These are phyloP conservation scores for Cucurbita ficifolia DNA, from an alignment of 306 rosid genomes.

Conservation along the genomic window DNA sequence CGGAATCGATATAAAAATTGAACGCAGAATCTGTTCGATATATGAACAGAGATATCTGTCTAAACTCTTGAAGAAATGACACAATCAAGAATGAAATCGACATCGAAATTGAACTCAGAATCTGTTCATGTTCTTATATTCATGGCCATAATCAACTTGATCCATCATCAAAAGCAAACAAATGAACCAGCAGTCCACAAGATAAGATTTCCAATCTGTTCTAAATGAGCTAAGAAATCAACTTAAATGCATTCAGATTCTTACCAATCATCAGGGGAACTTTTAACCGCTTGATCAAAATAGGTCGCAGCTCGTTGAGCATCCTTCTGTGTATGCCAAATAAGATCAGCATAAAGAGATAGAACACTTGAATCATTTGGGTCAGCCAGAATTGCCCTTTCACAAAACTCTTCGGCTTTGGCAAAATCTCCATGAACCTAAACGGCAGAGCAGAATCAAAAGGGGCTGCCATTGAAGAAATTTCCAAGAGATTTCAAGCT, in stretches of 20 bases:
- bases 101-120: background rate
- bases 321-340: constrained; percentile 54
- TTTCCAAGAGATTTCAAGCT: background rate
- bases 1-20: background rate
- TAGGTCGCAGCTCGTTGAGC: constrained; percentile 49
- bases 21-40: background rate
- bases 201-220: background rate
- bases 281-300: constrained; percentile 55
- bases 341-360: constrained; percentile 47
- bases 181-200: background rate
- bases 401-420: constrained; percentile 58
- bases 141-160: background rate
- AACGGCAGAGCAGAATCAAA: background rate
- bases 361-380: constrained; percentile 44
- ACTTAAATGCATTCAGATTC: background rate
- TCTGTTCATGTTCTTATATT: background rate
- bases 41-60: background rate
- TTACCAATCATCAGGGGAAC: constrained; percentile 56
- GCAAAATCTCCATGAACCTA: constrained; percentile 51
- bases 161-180: background rate
- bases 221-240: background rate
- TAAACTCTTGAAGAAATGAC: background rate
- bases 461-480: background rate
- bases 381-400: constrained; percentile 54
- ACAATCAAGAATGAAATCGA: background rate